Percentiles rank a stretch among this genome's conserved stretches.
Conservation (phyloP, 148 eudicot genomes). For the Hydrangea macrophylla region DNA sequence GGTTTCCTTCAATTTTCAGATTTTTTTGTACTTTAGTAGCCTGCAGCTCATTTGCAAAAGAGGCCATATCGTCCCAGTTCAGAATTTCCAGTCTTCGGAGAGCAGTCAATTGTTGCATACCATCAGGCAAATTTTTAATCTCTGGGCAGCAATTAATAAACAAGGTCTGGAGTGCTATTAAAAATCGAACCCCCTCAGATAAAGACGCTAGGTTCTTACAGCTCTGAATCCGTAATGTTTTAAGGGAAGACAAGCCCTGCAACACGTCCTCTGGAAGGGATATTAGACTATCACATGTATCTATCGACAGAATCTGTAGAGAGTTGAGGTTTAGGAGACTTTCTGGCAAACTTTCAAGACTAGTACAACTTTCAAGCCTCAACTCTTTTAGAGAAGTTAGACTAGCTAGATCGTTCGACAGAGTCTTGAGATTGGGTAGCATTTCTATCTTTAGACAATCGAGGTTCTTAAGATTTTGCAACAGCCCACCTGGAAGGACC, state of each 20-base stretch:
- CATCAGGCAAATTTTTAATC: slow-evolving; percentile 4
- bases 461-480: neutral
- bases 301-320: neutral
- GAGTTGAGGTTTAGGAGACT: neutral
- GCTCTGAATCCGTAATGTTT: neutral
- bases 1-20: neutral
- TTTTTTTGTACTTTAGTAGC: neutral
- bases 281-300: neutral
- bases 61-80: neutral
- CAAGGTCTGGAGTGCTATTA: neutral
- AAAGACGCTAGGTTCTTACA: neutral
- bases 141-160: neutral
- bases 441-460: rapidly evolving
- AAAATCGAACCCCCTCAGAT: neutral
- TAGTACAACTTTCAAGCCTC: neutral
- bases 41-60: neutral
- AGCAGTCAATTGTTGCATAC: neutral
- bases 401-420: neutral
- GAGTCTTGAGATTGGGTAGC: neutral
- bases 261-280: neutral
- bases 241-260: neutral
- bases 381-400: neutral
- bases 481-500: neutral
- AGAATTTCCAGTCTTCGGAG: neutral
- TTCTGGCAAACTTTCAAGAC: neutral